Evolutionary conservation across 305 asterid genomes (phyloP), one percentile per base, ranked within the genome.

Genomic region (Solanum aculeatissimum): DNA sequence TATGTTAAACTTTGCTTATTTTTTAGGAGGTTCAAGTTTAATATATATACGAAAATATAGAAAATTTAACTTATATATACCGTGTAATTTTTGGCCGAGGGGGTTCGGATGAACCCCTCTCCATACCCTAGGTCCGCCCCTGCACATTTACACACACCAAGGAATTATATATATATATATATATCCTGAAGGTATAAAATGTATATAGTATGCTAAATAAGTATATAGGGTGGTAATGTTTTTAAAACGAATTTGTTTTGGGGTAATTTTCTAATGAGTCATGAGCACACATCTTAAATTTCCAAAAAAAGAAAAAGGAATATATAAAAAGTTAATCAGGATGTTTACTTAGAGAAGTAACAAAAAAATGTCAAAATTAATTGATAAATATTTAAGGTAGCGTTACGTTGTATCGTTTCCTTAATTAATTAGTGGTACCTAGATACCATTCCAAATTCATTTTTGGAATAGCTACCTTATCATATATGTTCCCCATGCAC

Each of bases 391-490:
- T 9, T 15, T 23, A 45, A 74, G 81, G 81, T 75, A 29, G 81
- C 81, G 81, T 49, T 75, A 63, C 81, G 81, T 49, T 75, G 58
- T 15, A 23, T 74, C 40, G 35, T 74, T 45, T 19, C 40, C 54
- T 69, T 66, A 32, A 66, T 63, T n/a, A 70, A 42, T 45, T 49
- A 75, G 62, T 75, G 45, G 62, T 75, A 49, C 45, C 18, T 75
- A 27, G 63, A 25, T 75, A 49, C 38, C 45, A 75, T 75, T 75
- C 70, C 71, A 77, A 82, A 66, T 63, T 53, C 69, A 85, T 16
- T 78, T 68, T 75, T 63, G 66, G 86, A 80, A 88, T 84, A 58
- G 43, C 12, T 65, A 75, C 42, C 23, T 75, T 75, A 47, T 75
- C 43, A 15, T 63, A 11, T 45, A 63, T 63, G 60, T 74, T 15